These are phyloP conservation scores for Poa annua DNA, from an alignment of 176 grass and related monocot genomes.

Conservation along the genomic window DNA sequence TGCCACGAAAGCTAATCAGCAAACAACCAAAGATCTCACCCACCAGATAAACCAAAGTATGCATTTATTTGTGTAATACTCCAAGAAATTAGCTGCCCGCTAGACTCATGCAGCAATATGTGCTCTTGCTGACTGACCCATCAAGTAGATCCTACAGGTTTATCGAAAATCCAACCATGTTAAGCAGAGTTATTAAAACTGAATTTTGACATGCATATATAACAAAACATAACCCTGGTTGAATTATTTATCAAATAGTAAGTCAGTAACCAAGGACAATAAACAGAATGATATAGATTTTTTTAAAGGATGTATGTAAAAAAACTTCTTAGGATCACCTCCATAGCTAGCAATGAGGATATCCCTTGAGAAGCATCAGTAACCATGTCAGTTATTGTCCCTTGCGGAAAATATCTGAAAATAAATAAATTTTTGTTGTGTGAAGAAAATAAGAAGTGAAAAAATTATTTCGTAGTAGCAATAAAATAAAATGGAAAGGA, in stretches of 20 bases:
- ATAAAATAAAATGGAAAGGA: conserved; percentile 1
- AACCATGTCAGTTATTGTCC: conserved; percentile 95
- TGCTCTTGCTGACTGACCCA: conserved; percentile 97
- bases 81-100: conserved; percentile 68
- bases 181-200: conserved; percentile 10
- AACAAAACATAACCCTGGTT: conserved; percentile 11
- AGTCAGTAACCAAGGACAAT: conserved; percentile 14
- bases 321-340: conserved; percentile 71
- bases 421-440: conserved; percentile 16
- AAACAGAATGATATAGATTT: conserved; percentile 13
- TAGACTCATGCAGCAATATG: conserved; percentile 91
- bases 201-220: background rate
- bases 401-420: conserved; percentile 97
- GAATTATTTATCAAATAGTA: conserved; percentile 25
- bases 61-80: conserved; percentile 90
- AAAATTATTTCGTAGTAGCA: background rate
- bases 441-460: conserved; percentile 28
- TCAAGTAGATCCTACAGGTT: conserved; percentile 80
- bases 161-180: conserved; percentile 23
- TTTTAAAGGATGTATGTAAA: background rate
- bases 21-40: conserved; percentile 52
- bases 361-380: conserved; percentile 93
- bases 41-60: conserved; percentile 96
- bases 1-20: conserved; percentile 24
- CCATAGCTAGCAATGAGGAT: conserved; percentile 80